Evolutionary conservation across 2,329 filamentous ascomycete species (phyloP).

Genomic region (Cytospora schulzeri): DNA sequence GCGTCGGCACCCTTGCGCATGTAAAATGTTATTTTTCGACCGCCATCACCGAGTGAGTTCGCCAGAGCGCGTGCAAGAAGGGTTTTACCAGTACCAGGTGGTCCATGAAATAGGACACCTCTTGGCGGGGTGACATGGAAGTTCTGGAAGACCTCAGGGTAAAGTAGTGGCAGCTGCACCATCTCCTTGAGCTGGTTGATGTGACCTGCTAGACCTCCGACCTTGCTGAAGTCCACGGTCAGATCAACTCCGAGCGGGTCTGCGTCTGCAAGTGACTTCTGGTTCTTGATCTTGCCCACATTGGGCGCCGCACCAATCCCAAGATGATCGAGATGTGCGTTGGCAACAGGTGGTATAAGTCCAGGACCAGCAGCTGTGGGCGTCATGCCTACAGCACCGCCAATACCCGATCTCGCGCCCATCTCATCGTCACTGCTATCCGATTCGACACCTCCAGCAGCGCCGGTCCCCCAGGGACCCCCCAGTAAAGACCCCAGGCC

Average conservation of each 20-base stretch:
- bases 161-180: slow-evolving; percentile 91
- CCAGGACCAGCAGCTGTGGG: slow-evolving; percentile 53
- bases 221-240: slow-evolving; percentile 90
- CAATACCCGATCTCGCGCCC: slow-evolving; percentile 60
- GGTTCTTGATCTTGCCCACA: slow-evolving; percentile 91
- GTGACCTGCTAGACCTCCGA: slow-evolving; percentile 88
- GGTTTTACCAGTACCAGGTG: slow-evolving; percentile 96
- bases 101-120: slow-evolving; percentile 94
- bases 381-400: slow-evolving; percentile 65
- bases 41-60: slow-evolving; percentile 84
- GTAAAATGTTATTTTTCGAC: slow-evolving; percentile 96
- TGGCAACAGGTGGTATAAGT: slow-evolving; percentile 42
- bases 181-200: slow-evolving; percentile 99
- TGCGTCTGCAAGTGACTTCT: slow-evolving; percentile 87
- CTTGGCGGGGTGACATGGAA: slow-evolving; percentile 94
- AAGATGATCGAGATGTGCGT: slow-evolving; percentile 26
- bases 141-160: slow-evolving; percentile 88
- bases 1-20: slow-evolving; percentile 99
- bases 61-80: slow-evolving; percentile 91
- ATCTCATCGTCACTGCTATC: slow-evolving; percentile 97
- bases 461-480: slow-evolving; percentile 73
- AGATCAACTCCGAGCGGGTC: slow-evolving; percentile 93
- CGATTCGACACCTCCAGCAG: slow-evolving; percentile 77
- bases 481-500: slow-evolving; percentile 71
- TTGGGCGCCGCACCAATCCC: slow-evolving; percentile 65